Conservation (phyloP, 495 filamentous ascomycete species). For the Daldinia vernicosa region DNA sequence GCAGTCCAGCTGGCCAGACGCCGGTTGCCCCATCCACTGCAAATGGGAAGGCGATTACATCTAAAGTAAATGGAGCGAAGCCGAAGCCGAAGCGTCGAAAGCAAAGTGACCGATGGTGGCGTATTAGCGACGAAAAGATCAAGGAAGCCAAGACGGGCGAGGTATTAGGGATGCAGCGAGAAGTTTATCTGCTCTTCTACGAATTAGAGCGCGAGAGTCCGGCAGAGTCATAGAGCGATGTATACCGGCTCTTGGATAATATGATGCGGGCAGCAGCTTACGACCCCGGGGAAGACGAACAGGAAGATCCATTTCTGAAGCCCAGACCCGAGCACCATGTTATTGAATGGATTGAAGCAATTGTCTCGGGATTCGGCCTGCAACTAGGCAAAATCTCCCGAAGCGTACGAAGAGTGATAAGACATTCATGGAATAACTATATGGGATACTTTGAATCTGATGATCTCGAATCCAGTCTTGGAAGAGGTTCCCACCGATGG, state of each 20-base stretch:
- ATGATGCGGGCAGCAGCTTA: conserved; percentile 24
- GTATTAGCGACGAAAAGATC: conserved; percentile 96
- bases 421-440: conserved; percentile 25
- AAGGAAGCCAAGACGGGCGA: conserved; percentile 92
- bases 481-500: neutral
- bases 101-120: conserved; percentile 88
- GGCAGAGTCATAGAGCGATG: conserved; percentile 42
- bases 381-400: neutral
- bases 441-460: conserved; percentile 31
- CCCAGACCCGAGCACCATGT: conserved; percentile 8
- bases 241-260: conserved; percentile 29
- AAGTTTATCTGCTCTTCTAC: conserved; percentile 97
- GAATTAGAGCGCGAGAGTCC: conserved; percentile 68
- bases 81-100: conserved; percentile 63
- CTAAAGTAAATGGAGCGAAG: conserved; percentile 30
- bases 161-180: conserved; percentile 90
- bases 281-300: conserved; percentile 16
- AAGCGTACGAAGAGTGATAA: neutral
- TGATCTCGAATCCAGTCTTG: conserved; percentile 1
- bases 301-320: conserved; percentile 15
- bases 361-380: conserved; percentile 8
- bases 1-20: conserved; percentile 40
- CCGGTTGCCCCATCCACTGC: conserved; percentile 38
- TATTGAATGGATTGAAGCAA: conserved; percentile 9
- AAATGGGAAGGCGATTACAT: conserved; percentile 11